A percentile compares a stretch with the other conserved stretches of the same genome.
Conservation (phyloP, 331 rosid genomes). For the Cydonia oblonga region DNA sequence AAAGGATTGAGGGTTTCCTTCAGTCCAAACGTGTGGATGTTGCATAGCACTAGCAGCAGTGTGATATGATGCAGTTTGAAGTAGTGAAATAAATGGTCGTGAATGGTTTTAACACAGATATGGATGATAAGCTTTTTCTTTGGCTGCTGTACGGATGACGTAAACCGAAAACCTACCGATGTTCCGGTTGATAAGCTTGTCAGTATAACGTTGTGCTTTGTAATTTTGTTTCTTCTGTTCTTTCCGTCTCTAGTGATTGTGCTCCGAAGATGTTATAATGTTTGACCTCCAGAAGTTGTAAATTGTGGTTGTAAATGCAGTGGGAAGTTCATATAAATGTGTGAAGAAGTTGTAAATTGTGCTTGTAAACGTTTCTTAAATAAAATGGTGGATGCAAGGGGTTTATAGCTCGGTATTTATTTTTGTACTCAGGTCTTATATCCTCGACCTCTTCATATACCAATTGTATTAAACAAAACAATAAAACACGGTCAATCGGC, state of each 20-base stretch:
- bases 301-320: not conserved
- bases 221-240: not conserved
- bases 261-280: no score
- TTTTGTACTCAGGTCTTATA: no score
- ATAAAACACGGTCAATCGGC: no score
- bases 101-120: not conserved
- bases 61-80: constrained; percentile 5
- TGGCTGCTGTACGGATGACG: not conserved
- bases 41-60: constrained; percentile 19
- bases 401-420: no score
- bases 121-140: not conserved
- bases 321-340: not conserved
- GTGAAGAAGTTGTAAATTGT: not conserved
- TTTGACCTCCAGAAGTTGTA: not conserved
- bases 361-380: not conserved
- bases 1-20: constrained; percentile 45
- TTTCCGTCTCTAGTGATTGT: not conserved
- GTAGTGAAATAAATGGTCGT: constrained; percentile 19
- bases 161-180: no score
- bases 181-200: no score
- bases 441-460: no score
- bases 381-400: not conserved
- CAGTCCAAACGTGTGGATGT: constrained; percentile 31
- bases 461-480: no score
- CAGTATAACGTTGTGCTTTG: not conserved